Percentiles rank a stretch among this genome's conserved stretches.
phyloP scores from a whole-genome alignment of 202 grass and related monocot species.

The Carex sylvatica region DNA sequence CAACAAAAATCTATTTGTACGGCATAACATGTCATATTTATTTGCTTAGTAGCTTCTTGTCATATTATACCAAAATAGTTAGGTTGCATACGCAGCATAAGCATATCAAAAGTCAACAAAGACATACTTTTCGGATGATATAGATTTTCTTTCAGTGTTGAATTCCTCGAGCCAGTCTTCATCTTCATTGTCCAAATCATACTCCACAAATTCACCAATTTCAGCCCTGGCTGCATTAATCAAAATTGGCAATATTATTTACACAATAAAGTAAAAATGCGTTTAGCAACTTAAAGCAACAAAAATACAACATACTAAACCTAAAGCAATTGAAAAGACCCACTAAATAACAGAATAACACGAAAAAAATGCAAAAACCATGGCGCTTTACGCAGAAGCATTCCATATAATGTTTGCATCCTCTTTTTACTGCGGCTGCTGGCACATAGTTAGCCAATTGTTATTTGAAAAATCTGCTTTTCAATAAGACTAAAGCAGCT shows the following conservation, averaged over 20 bases:
- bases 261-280: not conserved
- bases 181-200: slow-evolving; percentile 94
- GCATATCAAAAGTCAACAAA: slow-evolving; percentile 17
- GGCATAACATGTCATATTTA: slow-evolving; percentile 10
- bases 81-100: slow-evolving; percentile 16
- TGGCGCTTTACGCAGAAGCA: not conserved
- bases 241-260: slow-evolving; percentile 3
- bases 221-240: slow-evolving; percentile 72
- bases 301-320: not conserved
- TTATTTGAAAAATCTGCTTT: not conserved
- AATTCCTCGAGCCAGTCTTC: slow-evolving; percentile 94
- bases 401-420: slow-evolving; percentile 23
- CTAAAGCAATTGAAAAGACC: not conserved
- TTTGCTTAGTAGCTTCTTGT: slow-evolving; percentile 4
- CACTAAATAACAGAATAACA: not conserved
- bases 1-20: no score
- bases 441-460: slow-evolving; percentile 4
- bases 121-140: slow-evolving; percentile 82
- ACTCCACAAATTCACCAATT: slow-evolving; percentile 88
- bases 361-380: not conserved
- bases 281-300: not conserved
- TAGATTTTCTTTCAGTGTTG: slow-evolving; percentile 77
- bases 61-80: slow-evolving; percentile 2
- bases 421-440: slow-evolving; percentile 15
- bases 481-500: not conserved